These are phyloP conservation scores for Hansenula sp. DNA, from an alignment of 1,139 yeast species.

Conservation along the genomic window DNA sequence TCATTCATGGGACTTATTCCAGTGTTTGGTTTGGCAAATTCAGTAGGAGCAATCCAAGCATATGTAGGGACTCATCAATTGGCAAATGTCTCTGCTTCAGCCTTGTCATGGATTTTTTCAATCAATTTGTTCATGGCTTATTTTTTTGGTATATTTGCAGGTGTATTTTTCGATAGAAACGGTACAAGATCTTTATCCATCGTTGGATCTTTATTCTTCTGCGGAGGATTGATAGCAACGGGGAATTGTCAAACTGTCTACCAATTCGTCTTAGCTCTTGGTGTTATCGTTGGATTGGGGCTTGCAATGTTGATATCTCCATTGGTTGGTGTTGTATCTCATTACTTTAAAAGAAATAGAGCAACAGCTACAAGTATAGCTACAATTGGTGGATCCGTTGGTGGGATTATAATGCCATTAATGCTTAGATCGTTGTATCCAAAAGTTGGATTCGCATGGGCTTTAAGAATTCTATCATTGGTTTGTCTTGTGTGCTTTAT, in stretches of 20 bases:
- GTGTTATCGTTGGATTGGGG: slow-evolving; percentile 54
- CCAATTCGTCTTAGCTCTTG: slow-evolving; percentile 57
- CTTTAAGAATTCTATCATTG: slow-evolving; percentile 53
- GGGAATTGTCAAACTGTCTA: slow-evolving; percentile 49
- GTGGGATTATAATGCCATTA: slow-evolving; percentile 62
- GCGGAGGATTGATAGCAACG: slow-evolving; percentile 50
- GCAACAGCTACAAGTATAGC: slow-evolving; percentile 62
- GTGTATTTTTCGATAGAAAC: slow-evolving; percentile 56
- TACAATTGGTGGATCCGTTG: slow-evolving; percentile 65
- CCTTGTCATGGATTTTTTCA: slow-evolving; percentile 71
- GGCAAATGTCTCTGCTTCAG: slow-evolving; percentile 37
- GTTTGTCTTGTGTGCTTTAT: slow-evolving; percentile 25
- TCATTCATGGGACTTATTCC: slow-evolving; percentile 60
- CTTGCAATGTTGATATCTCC: slow-evolving; percentile 49
- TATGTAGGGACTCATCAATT: slow-evolving; percentile 52
- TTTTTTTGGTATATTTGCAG: slow-evolving; percentile 54
- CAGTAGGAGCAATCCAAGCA: slow-evolving; percentile 68
- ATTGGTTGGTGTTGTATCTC: slow-evolving; percentile 51
- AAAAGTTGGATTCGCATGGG: slow-evolving; percentile 54
- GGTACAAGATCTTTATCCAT: slow-evolving; percentile 48
- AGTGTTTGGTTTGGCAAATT: slow-evolving; percentile 62
- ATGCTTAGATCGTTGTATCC: slow-evolving; percentile 50
- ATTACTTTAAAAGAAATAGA: slow-evolving; percentile 57
- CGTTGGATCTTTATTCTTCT: slow-evolving; percentile 30
- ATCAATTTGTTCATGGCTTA: slow-evolving; percentile 52